Conservation (phyloP, 129 eudicot genomes). For the Flaveria trinervia region DNA sequence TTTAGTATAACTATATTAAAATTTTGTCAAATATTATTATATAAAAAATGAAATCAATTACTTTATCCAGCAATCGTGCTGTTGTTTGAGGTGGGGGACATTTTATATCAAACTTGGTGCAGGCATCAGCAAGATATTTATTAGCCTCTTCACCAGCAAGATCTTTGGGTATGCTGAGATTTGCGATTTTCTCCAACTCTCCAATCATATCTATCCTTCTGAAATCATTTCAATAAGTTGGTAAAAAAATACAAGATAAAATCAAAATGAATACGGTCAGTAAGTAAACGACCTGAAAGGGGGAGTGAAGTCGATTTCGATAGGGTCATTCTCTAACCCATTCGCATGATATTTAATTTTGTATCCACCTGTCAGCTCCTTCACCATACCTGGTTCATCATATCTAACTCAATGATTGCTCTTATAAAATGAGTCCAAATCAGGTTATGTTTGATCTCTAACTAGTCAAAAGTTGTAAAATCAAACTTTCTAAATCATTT, state of each 20-base stretch:
- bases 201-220: slow-evolving; percentile 96
- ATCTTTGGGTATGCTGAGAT: slow-evolving; percentile 86
- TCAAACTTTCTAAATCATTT: neutral
- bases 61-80: slow-evolving; percentile 85
- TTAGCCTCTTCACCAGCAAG: slow-evolving; percentile 77
- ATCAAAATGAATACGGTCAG: neutral
- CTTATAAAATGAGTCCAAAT: neutral
- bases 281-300: slow-evolving; percentile 71
- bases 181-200: slow-evolving; percentile 80
- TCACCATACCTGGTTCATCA: slow-evolving; percentile 72
- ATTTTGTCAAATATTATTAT: neutral
- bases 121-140: slow-evolving; percentile 76
- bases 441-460: neutral
- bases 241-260: neutral
- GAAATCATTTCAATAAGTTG: slow-evolving; percentile 16
- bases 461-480: neutral
- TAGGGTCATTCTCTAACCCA: slow-evolving; percentile 70
- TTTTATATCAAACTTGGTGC: slow-evolving; percentile 64
- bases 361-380: slow-evolving; percentile 90
- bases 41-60: slow-evolving; percentile 24
- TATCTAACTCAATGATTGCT: neutral
- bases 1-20: neutral
- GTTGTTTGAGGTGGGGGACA: slow-evolving; percentile 98
- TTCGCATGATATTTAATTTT: slow-evolving; percentile 78
- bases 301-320: slow-evolving; percentile 88